Percentiles rank a stretch among this genome's conserved stretches.
Conservation (phyloP, 495 filamentous ascomycete species). For the Neurospora sp. region DNA sequence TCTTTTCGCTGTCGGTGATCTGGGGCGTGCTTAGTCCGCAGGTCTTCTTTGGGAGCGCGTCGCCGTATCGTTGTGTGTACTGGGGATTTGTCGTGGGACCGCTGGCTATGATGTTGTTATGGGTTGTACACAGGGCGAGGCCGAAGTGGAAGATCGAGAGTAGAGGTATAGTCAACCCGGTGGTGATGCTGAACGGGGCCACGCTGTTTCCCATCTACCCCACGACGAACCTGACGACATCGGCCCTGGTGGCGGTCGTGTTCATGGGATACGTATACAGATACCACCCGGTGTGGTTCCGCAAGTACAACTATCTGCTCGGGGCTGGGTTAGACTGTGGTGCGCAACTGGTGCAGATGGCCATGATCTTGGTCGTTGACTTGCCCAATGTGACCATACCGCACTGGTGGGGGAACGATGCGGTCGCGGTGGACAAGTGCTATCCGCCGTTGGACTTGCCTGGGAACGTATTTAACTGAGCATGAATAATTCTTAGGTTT, state of each 20-base stretch:
- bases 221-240: conserved; percentile 10
- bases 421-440: neutral
- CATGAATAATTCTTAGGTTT: too few species aligned
- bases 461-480: neutral
- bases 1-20: neutral
- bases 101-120: neutral
- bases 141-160: conserved; percentile 10
- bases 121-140: conserved; percentile 4
- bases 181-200: conserved; percentile 10
- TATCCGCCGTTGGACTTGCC: conserved; percentile 2
- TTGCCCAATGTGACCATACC: conserved; percentile 4
- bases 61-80: conserved; percentile 4
- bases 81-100: conserved; percentile 11
- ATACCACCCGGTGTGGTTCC: conserved; percentile 10
- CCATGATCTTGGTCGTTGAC: conserved; percentile 10
- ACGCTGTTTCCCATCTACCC: conserved; percentile 11
- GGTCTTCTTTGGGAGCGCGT: neutral
- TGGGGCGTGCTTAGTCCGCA: conserved; percentile 4
- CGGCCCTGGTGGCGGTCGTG: conserved; percentile 2
- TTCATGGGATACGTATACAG: conserved; percentile 12
- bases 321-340: conserved; percentile 44
- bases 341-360: conserved; percentile 17
- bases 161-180: neutral
- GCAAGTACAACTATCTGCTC: conserved; percentile 45
- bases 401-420: conserved; percentile 12